Evolutionary conservation across 371 early-diverging fungal species (phyloP).

Genomic region (Enterospora canceri): DNA sequence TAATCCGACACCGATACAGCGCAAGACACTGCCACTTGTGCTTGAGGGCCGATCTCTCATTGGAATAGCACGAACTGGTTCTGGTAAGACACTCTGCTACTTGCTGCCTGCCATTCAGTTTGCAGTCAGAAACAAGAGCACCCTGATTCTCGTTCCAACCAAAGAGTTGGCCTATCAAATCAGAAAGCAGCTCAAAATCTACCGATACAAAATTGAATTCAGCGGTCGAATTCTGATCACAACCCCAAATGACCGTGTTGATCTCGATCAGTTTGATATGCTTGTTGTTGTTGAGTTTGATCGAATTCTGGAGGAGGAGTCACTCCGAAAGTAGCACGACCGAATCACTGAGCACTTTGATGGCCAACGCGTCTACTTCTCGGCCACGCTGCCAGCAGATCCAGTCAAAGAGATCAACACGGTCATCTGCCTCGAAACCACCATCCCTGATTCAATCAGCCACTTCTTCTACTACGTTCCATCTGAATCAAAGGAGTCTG

Average conservation of each 20-base stretch:
- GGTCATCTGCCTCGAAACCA: slow-evolving; percentile 39
- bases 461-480: slow-evolving; percentile 46
- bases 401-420: slow-evolving; percentile 18
- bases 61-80: slow-evolving; percentile 90
- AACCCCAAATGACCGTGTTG: slow-evolving; percentile 16
- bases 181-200: slow-evolving; percentile 16
- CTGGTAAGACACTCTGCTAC: slow-evolving; percentile 94
- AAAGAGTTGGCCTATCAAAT: slow-evolving; percentile 52
- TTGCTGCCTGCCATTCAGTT: slow-evolving; percentile 76
- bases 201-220: slow-evolving; percentile 28
- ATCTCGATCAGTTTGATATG: slow-evolving; percentile 20
- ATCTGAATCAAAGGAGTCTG: slow-evolving; percentile 33
- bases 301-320: slow-evolving; percentile 54
- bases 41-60: slow-evolving; percentile 82
- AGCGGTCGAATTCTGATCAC: slow-evolving; percentile 21
- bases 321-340: slow-evolving; percentile 34
- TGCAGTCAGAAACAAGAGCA: slow-evolving; percentile 66
- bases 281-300: slow-evolving; percentile 57
- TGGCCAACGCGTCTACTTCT: slow-evolving; percentile 51
- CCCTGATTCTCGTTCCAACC: slow-evolving; percentile 56
- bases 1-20: slow-evolving; percentile 84
- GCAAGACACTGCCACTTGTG: slow-evolving; percentile 77
- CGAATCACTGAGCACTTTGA: slow-evolving; percentile 31
- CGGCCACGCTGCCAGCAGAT: slow-evolving; percentile 52
- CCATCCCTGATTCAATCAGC: slow-evolving; percentile 31